Base-by-base conservation (phyloP, 2,329 filamentous ascomycete genomes). In the Lecanicillium sp. region DNA sequence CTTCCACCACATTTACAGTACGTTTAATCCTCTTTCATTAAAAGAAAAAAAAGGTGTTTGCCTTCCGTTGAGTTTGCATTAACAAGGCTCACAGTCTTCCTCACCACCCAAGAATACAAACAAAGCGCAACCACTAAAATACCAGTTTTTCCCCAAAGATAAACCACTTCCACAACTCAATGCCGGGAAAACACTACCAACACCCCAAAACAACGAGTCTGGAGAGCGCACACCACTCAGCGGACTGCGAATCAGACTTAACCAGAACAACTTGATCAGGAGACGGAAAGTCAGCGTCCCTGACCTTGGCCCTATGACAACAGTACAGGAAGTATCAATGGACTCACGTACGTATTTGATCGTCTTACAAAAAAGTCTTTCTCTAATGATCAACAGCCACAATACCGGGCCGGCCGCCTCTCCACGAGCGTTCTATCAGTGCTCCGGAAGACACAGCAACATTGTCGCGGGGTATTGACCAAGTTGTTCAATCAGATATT, bases 271-370 rank as follows among this genome's bases (percentile, higher is more conserved):
- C 46, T 58, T 76, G 41, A 66, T 60, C 35, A 65, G 77, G 44
- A 68, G 78, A 49, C 71, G 78, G 45, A 83, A 83, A 52, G 63
- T 75, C 48, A 81, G 73, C 56, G 71, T 80, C 12, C 73, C 76
- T 9, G 80, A 83, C 44, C 57, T 81, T 35, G 78, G 75, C 2
- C 76, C 75, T 25, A 80, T 82, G 78, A 80, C 78, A 5, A 82
- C 78, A 2, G 78, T 83, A 12, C 77, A 82, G 46, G 79, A 83
- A 52, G 59, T 71, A 35, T 57, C 75, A 37, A 82, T 83, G 77
- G 80, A 84, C 58, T 83, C 80, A 50, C 80, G 80, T 84, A 65
- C 64, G 79, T 65, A 37, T 19, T 29, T 13, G 32, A 18, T 29
- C 16, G 16, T 13, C 19, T 11, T 9, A 29, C 4, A 30, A 5